Evolutionary conservation across 768 basidiomycete genomes (phyloP), one percentile per base, ranked within the genome.

Genomic region (Strobilomyces dryophilus): DNA sequence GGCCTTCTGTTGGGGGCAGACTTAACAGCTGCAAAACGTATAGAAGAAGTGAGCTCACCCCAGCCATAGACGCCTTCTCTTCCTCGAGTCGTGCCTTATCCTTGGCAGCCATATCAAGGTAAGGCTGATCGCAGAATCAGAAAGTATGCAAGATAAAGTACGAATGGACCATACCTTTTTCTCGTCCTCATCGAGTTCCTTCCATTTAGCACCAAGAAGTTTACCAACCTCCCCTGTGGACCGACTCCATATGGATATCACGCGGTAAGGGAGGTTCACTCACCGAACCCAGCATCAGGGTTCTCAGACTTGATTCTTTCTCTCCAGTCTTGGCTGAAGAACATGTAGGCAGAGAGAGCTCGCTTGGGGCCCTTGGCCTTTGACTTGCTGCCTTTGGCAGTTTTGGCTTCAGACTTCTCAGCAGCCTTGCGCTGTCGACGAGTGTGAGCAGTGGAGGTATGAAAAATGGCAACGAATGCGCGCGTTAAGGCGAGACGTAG

Each of bases 271-370:
- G 20, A 43, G 18, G 55, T 29, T 58, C 79, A 59, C 66, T 55
- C 60, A 89, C 94, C 95, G 66, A 98, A 98, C 51, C 87, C 80
- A 27, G 92, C 93, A 54, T 94, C 92, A 45, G 95, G 95, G 76
- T 98, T 95, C 76, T 97, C 93, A 53, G 82, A 67, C 84, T 95
- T 95, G 80, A 98, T 90, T 68, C 89, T 83, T 73, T 95, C 89
- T 67, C 95, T 82, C 90, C 92, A 89, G 71, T 93, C 95, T 71
- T 94, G 90, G 63, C 84, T 86, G 80, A 98, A 98, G 87, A 94
- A 94, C 95, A 98, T 97, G 77, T 97, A 98, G 37, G 95, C 93
- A 29, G 94, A 97, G 43, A 97, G 79, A 0, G 92, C 89, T 49
- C 94, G 84, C 76, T 98, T 97, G 56, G 92, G 93, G 0, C 67